Evolutionary conservation across 2,329 filamentous ascomycete genomes (phyloP), one percentile per base, ranked within the genome.

Genomic region (Gnomoniopsis smithogilvyi): DNA sequence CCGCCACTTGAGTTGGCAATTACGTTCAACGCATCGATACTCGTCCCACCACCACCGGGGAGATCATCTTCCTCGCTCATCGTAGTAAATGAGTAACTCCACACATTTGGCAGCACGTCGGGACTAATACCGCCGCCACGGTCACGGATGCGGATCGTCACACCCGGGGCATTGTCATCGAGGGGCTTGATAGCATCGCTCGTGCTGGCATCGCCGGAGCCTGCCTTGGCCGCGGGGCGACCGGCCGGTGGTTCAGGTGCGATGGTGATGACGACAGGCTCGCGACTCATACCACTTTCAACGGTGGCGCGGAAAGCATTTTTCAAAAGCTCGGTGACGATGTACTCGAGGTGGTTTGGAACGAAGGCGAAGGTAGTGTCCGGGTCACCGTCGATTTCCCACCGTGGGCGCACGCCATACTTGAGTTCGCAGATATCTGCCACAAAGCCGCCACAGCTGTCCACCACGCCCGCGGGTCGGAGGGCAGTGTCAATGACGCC

Each of bases 41-140:
- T 80, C 15, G 76, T 74, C 33, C 76, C 74, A 33, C 71, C 72
- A 61, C 66, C 61, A 21, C 73, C 74, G 33, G 74, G 72, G 6
- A 73, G 66, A 3, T 76, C 68, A 66, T 83, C 74, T 56, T 88
- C 82, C 22, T 91, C 91, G 58, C 85, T 88, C 73, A 98, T 98
- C 0, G 95, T 99, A 21, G 94, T 97, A 72, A 97, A 99, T 63
- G 91, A 95, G 72, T 98, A 99, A 7, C 92, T 93, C 93, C 95
- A 99, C 60, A 99, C 93, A 65, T 94, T 88, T 4, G 88, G 87
- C 36, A 95, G 77, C 30, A 95, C 88, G 17, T 93, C 90, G 0
- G 93, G 91, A 1, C 87, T 84, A 58, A 99, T 98, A 38, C 95
- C 95, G 46, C 94, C 94, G 52, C 95, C 95, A n/a, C 92, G 87